Evolutionary conservation across 176 grass and related monocot species (phyloP).

Genomic region (Saccharum spontaneum): DNA sequence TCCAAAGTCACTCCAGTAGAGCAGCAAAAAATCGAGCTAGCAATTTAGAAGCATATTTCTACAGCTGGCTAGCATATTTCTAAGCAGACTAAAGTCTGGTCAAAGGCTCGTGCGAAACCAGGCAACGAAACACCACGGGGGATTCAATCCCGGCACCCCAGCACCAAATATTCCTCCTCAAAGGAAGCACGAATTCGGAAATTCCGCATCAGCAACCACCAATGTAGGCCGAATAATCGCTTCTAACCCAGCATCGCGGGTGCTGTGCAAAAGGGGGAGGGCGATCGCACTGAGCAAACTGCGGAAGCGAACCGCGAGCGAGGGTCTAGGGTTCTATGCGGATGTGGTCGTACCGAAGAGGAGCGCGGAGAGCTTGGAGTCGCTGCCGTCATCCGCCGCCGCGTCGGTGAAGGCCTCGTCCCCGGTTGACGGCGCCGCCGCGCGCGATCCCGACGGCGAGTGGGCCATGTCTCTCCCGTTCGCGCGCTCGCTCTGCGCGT

Average conservation of each 20-base stretch:
- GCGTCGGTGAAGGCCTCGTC: constrained; percentile 22
- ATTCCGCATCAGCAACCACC: neutral
- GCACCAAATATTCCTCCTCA: neutral
- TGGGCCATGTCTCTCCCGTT: constrained; percentile 22
- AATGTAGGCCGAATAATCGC: neutral
- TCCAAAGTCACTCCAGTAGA: neutral
- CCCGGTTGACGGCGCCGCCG: constrained; percentile 28
- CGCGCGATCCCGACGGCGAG: constrained; percentile 41
- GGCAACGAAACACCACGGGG: neutral
- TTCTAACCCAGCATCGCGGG: neutral
- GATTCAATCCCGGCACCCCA: neutral
- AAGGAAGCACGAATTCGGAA: neutral
- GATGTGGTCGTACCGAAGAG: constrained; percentile 26
- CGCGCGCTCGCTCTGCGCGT: neutral
- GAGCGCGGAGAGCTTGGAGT: constrained; percentile 48
- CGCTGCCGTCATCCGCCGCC: constrained; percentile 4
- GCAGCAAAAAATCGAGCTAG: neutral
- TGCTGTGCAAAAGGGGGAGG: neutral
- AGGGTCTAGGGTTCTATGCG: no score
- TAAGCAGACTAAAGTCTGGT: neutral
- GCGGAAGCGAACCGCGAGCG: no score
- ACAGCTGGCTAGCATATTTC: neutral
- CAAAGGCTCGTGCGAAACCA: neutral
- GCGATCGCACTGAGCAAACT: neutral
- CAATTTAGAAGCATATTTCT: neutral